Conservation (phyloP, 208 protist genomes). For the Crithidia sp. region DNA sequence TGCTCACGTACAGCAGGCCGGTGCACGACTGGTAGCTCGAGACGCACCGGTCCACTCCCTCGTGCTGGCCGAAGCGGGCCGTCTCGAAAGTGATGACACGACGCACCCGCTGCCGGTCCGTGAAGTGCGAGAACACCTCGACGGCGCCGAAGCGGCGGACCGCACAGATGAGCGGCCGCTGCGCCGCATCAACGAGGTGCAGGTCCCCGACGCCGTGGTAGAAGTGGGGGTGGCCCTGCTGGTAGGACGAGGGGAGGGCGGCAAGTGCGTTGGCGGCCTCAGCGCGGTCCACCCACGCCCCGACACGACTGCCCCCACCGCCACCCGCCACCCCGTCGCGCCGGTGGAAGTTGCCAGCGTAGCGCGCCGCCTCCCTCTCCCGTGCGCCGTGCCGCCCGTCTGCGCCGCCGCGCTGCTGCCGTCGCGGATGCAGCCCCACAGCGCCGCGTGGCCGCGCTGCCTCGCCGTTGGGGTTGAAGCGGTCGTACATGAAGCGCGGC, state of each 20-base stretch:
- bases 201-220: constrained; percentile 46
- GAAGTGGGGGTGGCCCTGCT: constrained; percentile 18
- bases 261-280: constrained; percentile 29
- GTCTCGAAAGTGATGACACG: constrained; percentile 75
- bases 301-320: constrained; percentile 7
- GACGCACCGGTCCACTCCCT: constrained; percentile 54
- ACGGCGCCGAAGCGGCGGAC: constrained; percentile 75
- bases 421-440: background rate
- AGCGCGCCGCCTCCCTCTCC: background rate
- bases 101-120: constrained; percentile 30
- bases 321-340: constrained; percentile 17
- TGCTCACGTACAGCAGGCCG: constrained; percentile 58
- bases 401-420: background rate
- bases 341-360: constrained; percentile 13
- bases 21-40: constrained; percentile 72
- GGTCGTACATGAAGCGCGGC: constrained; percentile 48
- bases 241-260: constrained; percentile 26
- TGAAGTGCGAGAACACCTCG: constrained; percentile 65
- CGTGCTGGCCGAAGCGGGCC: constrained; percentile 38
- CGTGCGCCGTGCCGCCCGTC: background rate
- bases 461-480: constrained; percentile 24
- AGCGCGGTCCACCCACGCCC: constrained; percentile 29
- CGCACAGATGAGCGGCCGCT: constrained; percentile 69
- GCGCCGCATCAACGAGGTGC: constrained; percentile 76
- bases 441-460: constrained; percentile 2